Evolutionary conservation across 768 basidiomycete genomes (phyloP), one percentile per base, ranked within the genome.

Genomic region (Mycena capillaripes): DNA sequence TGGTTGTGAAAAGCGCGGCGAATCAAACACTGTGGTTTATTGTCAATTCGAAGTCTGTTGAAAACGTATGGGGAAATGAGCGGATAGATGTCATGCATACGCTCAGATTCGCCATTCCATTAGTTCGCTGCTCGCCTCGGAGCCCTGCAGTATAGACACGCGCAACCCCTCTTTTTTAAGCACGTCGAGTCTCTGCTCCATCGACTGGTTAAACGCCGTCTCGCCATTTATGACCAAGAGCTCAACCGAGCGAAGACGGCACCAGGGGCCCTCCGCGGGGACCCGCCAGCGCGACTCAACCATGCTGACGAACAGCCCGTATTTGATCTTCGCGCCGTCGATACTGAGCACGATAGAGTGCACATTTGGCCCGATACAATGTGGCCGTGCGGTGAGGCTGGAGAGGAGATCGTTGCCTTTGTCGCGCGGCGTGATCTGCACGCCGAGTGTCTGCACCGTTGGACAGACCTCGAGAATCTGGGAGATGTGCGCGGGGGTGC

Each of bases 271-370:
- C 32, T 63, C 19, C 0, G 19, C 34, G 1, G 68, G 68, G 64
- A n/a, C n/a, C n/a, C n/a, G n/a, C 70, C 70, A 66, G 6, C 65
- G 64, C 34, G 65, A 66, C 23, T 71, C 70, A 4, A 66, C 32
- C 70, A 66, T 71, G 0, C 32, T 25, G 3, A 62, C 16, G 34
- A 71, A 56, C 14, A n/a, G 25, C 12, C 27, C 42, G 5, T 44
- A 25, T 0, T 40, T 12, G 11, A 71, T 16, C 1, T 0, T 5
- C 7, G 38, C 58, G 8, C 42, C 30, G 12, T 66, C 64, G 1
- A 71, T 1, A 3, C n/a, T 29, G 5, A 71, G 23, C 2, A 32
- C 12, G 21, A 71, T 62, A 0, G 59, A 44, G n/a, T 66, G 14
- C 2, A 71, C 23, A 21, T 61, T 64, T 11, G 50, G 50, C 21